phyloP scores from a whole-genome alignment of 805 yeast genomes.

The Phaffomyces antillensis region DNA sequence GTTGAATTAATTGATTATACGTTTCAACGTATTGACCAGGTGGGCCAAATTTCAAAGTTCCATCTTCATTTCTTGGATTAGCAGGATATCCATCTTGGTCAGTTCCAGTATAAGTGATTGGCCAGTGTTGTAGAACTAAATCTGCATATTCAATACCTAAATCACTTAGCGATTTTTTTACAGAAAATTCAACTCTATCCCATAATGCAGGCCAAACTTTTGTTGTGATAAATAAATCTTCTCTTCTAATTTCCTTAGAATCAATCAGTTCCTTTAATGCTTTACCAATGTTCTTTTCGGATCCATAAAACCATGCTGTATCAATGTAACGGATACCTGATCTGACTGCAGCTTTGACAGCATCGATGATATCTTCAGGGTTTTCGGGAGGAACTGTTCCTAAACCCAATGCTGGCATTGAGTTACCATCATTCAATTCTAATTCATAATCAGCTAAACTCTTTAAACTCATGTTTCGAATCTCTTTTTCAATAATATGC shows the following conservation, averaged over 20 bases:
- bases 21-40: constrained; percentile 40
- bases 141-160: constrained; percentile 72
- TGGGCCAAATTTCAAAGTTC: constrained; percentile 26
- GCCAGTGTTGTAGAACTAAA: constrained; percentile 75
- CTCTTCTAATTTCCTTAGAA: constrained; percentile 37
- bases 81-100: constrained; percentile 50
- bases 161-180: constrained; percentile 50
- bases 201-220: constrained; percentile 61
- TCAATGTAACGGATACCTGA: constrained; percentile 69
- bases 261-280: constrained; percentile 41
- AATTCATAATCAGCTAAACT: constrained; percentile 5
- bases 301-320: constrained; percentile 63
- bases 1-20: constrained; percentile 51
- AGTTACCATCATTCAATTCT: constrained; percentile 46
- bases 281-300: constrained; percentile 50
- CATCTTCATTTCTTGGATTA: constrained; percentile 33
- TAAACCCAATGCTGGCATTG: constrained; percentile 61
- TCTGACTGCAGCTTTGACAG: constrained; percentile 33
- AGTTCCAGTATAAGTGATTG: constrained; percentile 54
- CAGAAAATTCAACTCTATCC: constrained; percentile 41
- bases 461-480: constrained; percentile 13
- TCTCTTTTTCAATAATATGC: not conserved
- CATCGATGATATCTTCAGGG: constrained; percentile 37
- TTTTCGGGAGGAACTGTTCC: constrained; percentile 55
- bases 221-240: constrained; percentile 63